Evolutionary conservation across 768 basidiomycete genomes (phyloP), one percentile per base, ranked within the genome.

Genomic region (Boletellus emodensis): DNA sequence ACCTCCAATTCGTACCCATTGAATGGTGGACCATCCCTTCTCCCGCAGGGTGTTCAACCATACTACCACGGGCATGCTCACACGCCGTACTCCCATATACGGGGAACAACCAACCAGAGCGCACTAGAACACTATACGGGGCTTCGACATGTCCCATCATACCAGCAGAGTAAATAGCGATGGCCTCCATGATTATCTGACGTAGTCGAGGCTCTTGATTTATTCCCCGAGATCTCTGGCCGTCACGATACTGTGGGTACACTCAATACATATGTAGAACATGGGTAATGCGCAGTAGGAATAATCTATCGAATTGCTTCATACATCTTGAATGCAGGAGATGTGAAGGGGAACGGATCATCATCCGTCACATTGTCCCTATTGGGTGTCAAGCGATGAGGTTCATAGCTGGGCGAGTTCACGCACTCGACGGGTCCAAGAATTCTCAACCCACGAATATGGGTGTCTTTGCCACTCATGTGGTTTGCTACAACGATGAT

Each of bases 401-500:
- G 12, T 26, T n/a, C 8, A 5, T 18, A n/a, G 30, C n/a, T 26
- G 2, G 36, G 33, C 4, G 36, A 24, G 39, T 22, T 28, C 30
- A 46, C 81, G 52, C 64, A 94, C 94, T 87, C 87, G 7, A 83
- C 68, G 3, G 92, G 89, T 0, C 93, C 95, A 47, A 92, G 81
- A n/a, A 97, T 78, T 33, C 78, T 83, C 36, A 98, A 69, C 4
- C 95, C 94, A 12, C 96, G 83, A 15, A 99, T 90, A 71, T 99
- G 96, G 9, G 96, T 98, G 69, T 99, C 96, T 65, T 98, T 98
- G 6, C 96, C 96, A 60, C 94, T 97, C 85, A 96, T 87, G 64
- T 98, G 94, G 64, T 98, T 99, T 18, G 87, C 84, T 13, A 93
- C 76, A 43, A 99, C 80, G 51, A 94, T 85, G 38, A 98, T 77